Percentiles rank a stretch among this genome's conserved stretches.
These are phyloP conservation scores for Lachancea sp. DNA, from an alignment of 805 yeast genomes.

Conservation along the genomic window DNA sequence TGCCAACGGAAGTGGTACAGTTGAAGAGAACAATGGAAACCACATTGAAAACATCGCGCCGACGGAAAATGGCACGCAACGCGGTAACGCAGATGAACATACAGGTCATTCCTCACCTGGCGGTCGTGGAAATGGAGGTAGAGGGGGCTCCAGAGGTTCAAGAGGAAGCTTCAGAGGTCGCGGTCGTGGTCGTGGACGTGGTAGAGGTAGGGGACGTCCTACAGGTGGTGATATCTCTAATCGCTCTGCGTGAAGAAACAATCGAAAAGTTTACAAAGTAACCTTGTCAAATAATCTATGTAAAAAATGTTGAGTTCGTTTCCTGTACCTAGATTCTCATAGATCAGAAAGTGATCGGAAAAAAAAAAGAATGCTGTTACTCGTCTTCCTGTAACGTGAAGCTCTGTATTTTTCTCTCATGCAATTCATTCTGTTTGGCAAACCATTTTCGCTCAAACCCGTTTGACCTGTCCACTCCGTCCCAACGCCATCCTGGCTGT, in stretches of 20 bases:
- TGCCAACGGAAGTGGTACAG: not conserved
- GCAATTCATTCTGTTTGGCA: conserved; percentile 34
- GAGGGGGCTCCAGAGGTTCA: not conserved
- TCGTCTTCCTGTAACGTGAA: conserved; percentile 39
- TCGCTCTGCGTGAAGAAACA: not conserved
- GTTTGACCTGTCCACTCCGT: conserved; percentile 82
- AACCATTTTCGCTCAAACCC: conserved; percentile 74
- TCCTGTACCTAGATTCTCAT: too few species aligned
- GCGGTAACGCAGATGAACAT: too few species aligned
- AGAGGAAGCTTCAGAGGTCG: conserved; percentile 6
- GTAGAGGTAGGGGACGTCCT: conserved; percentile 15
- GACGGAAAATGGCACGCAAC: not conserved
- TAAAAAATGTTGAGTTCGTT: not conserved
- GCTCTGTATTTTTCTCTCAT: conserved; percentile 28
- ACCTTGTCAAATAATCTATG: too few species aligned
- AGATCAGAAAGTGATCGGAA: too few species aligned
- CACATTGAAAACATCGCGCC: not conserved
- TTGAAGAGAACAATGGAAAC: not conserved
- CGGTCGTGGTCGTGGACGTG: conserved; percentile 11
- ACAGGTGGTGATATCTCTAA: not conserved
- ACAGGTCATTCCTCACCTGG: not conserved
- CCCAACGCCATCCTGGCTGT: conserved; percentile 82
- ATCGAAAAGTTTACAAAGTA: too few species aligned
- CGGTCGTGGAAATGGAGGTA: not conserved
- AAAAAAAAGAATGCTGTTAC: not conserved